Evolutionary conservation across 2,329 filamentous ascomycete genomes (phyloP).

Genomic region (Lojkania enalia): DNA sequence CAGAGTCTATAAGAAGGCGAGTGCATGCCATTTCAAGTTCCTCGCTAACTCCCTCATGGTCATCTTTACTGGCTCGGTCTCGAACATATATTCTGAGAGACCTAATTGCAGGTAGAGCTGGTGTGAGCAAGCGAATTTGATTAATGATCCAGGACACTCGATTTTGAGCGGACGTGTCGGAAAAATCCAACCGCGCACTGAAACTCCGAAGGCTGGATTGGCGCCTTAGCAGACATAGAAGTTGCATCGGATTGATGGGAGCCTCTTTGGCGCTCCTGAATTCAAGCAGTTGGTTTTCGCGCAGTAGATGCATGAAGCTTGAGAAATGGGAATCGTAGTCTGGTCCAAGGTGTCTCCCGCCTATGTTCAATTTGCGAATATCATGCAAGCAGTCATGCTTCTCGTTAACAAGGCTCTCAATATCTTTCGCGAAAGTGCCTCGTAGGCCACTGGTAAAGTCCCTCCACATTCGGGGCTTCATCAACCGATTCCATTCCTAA

Average conservation of each 20-base stretch:
- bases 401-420: background rate
- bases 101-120: constrained; percentile 4
- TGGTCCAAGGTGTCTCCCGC: background rate
- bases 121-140: constrained; percentile 5
- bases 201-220: constrained; percentile 8
- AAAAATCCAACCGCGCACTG: constrained; percentile 7
- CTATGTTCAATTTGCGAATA: constrained; percentile 4
- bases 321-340: constrained; percentile 5
- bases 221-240: constrained; percentile 6
- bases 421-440: constrained; percentile 2
- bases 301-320: constrained; percentile 7
- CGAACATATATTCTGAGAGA: constrained; percentile 10
- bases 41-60: background rate
- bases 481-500: constrained; percentile 10
- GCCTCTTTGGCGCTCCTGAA: constrained; percentile 5
- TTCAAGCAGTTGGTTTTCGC: constrained; percentile 7
- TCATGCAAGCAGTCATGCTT: constrained; percentile 6
- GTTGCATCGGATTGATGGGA: constrained; percentile 1
- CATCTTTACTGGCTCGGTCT: constrained; percentile 1
- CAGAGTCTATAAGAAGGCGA: constrained; percentile 2
- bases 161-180: constrained; percentile 2
- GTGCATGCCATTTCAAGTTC: constrained; percentile 4
- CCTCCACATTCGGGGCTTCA: constrained; percentile 10
- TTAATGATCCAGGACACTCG: constrained; percentile 3
- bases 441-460: constrained; percentile 1